Evolutionary conservation across 2,329 filamentous ascomycete genomes (phyloP).

Genomic region (Arthrobotrys iridis): DNA sequence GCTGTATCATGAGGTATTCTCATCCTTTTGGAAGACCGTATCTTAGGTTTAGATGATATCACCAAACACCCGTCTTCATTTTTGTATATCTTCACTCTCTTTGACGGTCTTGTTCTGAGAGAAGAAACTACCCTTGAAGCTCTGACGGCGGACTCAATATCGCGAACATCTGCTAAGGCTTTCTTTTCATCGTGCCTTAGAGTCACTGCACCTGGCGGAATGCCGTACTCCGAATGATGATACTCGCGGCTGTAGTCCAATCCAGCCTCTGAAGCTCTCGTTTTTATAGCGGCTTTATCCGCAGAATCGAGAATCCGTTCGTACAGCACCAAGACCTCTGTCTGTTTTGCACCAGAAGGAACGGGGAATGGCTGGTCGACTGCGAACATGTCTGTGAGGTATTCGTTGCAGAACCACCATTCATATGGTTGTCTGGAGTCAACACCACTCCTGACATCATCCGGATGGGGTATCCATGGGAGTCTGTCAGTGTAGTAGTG

Average conservation of each 20-base stretch:
- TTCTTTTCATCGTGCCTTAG: neutral
- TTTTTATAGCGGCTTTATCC: neutral
- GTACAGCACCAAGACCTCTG: constrained; percentile 27
- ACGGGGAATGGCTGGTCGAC: constrained; percentile 10
- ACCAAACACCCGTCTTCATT: neutral
- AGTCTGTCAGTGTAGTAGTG: constrained; percentile 11
- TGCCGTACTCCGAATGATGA: neutral
- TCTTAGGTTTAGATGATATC: neutral
- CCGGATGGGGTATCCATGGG: constrained; percentile 18
- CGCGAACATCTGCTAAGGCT: neutral
- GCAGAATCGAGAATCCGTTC: constrained; percentile 6
- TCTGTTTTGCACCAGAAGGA: neutral
- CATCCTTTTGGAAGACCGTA: neutral
- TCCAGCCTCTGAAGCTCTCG: too few species aligned
- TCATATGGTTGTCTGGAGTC: constrained; percentile 5
- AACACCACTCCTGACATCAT: neutral
- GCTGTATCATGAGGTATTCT: neutral
- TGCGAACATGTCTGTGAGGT: constrained; percentile 13
- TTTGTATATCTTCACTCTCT: neutral
- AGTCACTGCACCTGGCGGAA: neutral
- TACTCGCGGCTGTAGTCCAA: neutral
- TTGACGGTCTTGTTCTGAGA: neutral
- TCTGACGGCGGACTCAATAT: neutral
- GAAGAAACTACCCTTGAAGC: neutral
- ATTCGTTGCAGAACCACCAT: constrained; percentile 34